phyloP scores from a whole-genome alignment of 1,284 basidiomycete genomes.

The Thelephora terrestris region DNA sequence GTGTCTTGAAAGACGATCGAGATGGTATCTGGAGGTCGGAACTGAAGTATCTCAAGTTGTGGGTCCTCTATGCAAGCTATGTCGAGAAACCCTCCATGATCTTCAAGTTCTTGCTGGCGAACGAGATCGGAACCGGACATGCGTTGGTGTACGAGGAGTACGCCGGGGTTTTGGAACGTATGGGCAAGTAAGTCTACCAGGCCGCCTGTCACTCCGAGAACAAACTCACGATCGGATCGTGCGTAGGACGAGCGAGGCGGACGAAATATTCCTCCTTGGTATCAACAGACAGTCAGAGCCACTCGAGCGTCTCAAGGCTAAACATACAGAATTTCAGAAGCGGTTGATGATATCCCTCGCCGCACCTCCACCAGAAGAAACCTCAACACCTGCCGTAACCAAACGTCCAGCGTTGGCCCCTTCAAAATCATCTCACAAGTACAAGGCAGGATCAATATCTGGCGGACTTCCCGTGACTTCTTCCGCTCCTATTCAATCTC shows the following conservation, averaged over 20 bases:
- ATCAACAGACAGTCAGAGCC: slow-evolving; percentile 80
- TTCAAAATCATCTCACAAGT: slow-evolving; percentile 19
- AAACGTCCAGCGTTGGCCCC: slow-evolving; percentile 7
- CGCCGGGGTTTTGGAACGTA: slow-evolving; percentile 71
- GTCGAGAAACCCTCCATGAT: slow-evolving; percentile 68
- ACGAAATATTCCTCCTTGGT: slow-evolving; percentile 80
- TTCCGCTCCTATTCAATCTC: slow-evolving; percentile 20
- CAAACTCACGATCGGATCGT: slow-evolving; percentile 1
- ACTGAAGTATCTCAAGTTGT: slow-evolving; percentile 82
- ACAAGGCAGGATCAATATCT: slow-evolving; percentile 25
- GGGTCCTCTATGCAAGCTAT: slow-evolving; percentile 83
- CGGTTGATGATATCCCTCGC: slow-evolving; percentile 54
- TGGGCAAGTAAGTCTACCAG: slow-evolving; percentile 43
- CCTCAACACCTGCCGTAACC: slow-evolving; percentile 20
- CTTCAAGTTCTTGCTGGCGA: slow-evolving; percentile 79
- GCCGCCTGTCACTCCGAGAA: background rate
- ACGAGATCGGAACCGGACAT: slow-evolving; percentile 80
- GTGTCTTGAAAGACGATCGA: slow-evolving; percentile 59
- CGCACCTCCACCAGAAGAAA: slow-evolving; percentile 10
- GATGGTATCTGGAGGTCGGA: slow-evolving; percentile 61
- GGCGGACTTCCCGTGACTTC: slow-evolving; percentile 15
- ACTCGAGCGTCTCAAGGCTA: slow-evolving; percentile 74
- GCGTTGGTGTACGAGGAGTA: slow-evolving; percentile 89
- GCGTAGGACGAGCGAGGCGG: slow-evolving; percentile 72
- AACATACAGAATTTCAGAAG: slow-evolving; percentile 83